These are phyloP conservation scores for Paralagenidium karlingii DNA, from an alignment of 352 stramenopile genomes.

Conservation along the genomic window DNA sequence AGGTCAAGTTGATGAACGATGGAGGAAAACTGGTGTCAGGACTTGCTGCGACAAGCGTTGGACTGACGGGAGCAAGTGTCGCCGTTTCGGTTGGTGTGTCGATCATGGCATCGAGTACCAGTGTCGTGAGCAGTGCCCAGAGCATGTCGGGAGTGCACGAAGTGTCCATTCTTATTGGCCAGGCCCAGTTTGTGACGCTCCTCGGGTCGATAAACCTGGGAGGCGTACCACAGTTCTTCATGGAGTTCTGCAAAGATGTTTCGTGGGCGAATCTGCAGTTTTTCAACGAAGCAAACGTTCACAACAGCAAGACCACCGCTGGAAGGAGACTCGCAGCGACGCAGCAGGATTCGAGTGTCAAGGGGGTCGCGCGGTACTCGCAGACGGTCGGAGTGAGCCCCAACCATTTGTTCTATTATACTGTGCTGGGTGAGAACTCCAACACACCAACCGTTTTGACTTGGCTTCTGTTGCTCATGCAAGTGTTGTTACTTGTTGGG, in stretches of 20 bases:
- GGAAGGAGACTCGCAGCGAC: neutral
- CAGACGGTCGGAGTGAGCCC: constrained; percentile 18
- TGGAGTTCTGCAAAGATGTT: constrained; percentile 29
- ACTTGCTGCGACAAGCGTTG: no score
- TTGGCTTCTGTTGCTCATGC: neutral
- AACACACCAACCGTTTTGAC: no score
- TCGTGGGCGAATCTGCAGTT: constrained; percentile 43
- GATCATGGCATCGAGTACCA: constrained; percentile 10
- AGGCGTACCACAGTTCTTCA: constrained; percentile 25
- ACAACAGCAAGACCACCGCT: neutral
- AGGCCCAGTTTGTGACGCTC: constrained; percentile 39
- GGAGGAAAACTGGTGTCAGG: constrained; percentile 14
- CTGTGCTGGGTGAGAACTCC: constrained; percentile 11
- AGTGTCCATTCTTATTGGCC: constrained; percentile 17
- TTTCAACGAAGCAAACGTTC: constrained; percentile 11
- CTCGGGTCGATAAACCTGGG: constrained; percentile 23
- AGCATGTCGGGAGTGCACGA: constrained; percentile 15
- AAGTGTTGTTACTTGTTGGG: neutral
- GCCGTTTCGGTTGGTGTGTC: constrained; percentile 12
- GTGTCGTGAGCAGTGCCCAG: constrained; percentile 2
- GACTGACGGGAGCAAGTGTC: constrained; percentile 16
- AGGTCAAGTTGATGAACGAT: constrained; percentile 28
- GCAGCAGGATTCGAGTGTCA: constrained; percentile 3
- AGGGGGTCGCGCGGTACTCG: constrained; percentile 22
- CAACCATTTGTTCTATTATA: constrained; percentile 38